Evolutionary conservation across 495 filamentous ascomycete species (phyloP).

Genomic region (Lasiosphaeris hirsuta): DNA sequence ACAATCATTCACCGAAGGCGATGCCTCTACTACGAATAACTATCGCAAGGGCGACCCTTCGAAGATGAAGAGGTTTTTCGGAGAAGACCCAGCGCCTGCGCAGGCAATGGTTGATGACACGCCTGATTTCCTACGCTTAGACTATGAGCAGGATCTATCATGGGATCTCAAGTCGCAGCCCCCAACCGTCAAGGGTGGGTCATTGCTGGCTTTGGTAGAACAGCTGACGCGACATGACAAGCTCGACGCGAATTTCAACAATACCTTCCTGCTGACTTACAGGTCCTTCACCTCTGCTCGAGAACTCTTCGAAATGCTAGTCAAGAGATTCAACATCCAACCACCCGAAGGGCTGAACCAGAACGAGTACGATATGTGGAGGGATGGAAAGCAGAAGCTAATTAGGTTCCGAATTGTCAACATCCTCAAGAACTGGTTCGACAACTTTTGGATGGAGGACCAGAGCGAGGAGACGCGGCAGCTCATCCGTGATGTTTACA

Average conservation of each 20-base stretch:
- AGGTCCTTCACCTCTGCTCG: constrained; percentile 86
- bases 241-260: constrained; percentile 92
- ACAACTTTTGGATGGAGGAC: constrained; percentile 97
- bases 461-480: constrained; percentile 77
- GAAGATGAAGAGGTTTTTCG: constrained; percentile 86
- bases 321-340: constrained; percentile 86
- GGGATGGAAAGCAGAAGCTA: constrained; percentile 89
- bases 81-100: constrained; percentile 67
- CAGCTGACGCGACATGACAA: constrained; percentile 94
- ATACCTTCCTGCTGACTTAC: constrained; percentile 95
- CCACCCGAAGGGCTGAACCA: constrained; percentile 79
- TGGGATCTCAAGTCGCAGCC: constrained; percentile 76
- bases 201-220: constrained; percentile 86
- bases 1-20: constrained; percentile 64
- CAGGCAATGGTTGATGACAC: constrained; percentile 64
- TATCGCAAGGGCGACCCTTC: constrained; percentile 67
- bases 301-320: constrained; percentile 89
- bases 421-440: constrained; percentile 96
- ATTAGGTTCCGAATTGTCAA: constrained; percentile 96
- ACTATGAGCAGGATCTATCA: constrained; percentile 84
- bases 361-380: constrained; percentile 80
- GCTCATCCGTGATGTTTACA: constrained; percentile 81
- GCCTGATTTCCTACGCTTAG: constrained; percentile 80
- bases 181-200: constrained; percentile 80
- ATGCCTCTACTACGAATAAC: constrained; percentile 50